These are phyloP conservation scores for Colletotrichum ledebouriae DNA, from an alignment of 2,329 filamentous ascomycete species.

Conservation along the genomic window DNA sequence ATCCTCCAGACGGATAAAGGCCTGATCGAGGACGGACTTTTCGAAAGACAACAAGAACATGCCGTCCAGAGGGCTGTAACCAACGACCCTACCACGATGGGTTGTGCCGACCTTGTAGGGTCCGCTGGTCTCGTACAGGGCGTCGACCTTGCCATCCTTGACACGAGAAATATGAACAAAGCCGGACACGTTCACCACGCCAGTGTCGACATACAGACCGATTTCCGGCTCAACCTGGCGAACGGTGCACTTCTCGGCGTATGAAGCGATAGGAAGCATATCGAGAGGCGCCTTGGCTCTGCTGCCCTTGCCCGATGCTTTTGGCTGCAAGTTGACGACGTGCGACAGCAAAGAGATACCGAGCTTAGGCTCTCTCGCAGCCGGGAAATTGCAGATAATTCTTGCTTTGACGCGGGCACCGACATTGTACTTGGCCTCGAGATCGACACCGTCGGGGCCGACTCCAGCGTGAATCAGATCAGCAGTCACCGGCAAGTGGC, in stretches of 20 bases:
- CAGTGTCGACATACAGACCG: slow-evolving; percentile 84
- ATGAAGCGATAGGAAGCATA: slow-evolving; percentile 77
- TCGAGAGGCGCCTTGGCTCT: slow-evolving; percentile 65
- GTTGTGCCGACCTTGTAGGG: slow-evolving; percentile 82
- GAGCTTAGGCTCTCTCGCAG: slow-evolving; percentile 83
- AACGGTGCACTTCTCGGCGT: slow-evolving; percentile 83
- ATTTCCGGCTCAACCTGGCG: slow-evolving; percentile 83
- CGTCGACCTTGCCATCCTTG: slow-evolving; percentile 90
- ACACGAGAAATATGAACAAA: slow-evolving; percentile 97
- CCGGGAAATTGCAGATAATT: slow-evolving; percentile 88
- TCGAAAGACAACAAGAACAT: slow-evolving; percentile 89
- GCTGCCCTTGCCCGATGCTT: slow-evolving; percentile 58
- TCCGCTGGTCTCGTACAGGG: slow-evolving; percentile 81
- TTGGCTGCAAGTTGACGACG: slow-evolving; percentile 73
- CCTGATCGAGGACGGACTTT: slow-evolving; percentile 83
- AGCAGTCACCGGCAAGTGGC: slow-evolving; percentile 89
- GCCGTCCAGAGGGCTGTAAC: slow-evolving; percentile 90
- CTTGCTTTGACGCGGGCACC: slow-evolving; percentile 88
- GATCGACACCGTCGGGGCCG: slow-evolving; percentile 75
- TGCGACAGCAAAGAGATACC: slow-evolving; percentile 93
- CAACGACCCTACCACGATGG: slow-evolving; percentile 85
- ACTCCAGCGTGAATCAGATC: slow-evolving; percentile 90
- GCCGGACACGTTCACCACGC: slow-evolving; percentile 74
- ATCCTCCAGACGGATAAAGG: slow-evolving; percentile 93
- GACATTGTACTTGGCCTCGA: slow-evolving; percentile 84